phyloP scores from a whole-genome alignment of 176 grass and related monocot genomes.

The Bolboschoenus planiculmis region DNA sequence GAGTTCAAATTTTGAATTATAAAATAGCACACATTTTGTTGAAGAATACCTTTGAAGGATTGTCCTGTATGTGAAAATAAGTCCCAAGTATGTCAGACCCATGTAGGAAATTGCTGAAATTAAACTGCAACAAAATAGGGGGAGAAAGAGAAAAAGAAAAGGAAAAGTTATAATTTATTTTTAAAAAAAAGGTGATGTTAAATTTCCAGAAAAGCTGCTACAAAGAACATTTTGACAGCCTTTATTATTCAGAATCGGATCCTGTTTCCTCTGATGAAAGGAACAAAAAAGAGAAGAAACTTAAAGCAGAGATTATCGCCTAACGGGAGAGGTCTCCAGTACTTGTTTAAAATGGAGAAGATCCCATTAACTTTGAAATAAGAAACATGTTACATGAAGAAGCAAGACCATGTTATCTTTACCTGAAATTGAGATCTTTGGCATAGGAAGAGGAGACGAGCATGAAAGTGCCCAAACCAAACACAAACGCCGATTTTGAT shows the following conservation, averaged over 20 bases:
- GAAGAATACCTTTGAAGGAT: conserved; percentile 64
- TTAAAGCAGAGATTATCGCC: neutral
- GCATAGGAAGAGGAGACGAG: conserved; percentile 77
- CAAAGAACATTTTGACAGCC: neutral
- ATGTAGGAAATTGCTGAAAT: conserved; percentile 77
- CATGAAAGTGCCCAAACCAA: conserved; percentile 84
- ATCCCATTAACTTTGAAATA: neutral
- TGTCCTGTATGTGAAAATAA: conserved; percentile 66
- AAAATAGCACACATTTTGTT: neutral
- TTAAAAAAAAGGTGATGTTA: neutral
- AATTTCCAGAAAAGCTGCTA: neutral
- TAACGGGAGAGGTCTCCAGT: neutral
- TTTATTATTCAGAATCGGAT: neutral
- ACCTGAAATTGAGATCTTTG: conserved; percentile 87
- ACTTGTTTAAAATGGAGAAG: neutral
- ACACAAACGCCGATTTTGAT: conserved; percentile 81
- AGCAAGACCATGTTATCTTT: neutral
- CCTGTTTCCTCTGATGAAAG: neutral
- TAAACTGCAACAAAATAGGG: conserved; percentile 31
- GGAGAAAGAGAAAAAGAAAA: neutral
- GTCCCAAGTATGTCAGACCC: conserved; percentile 72
- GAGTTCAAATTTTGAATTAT: neutral
- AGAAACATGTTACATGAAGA: neutral
- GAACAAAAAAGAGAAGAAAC: neutral
- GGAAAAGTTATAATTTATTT: neutral